Evolutionary conservation across 768 basidiomycete species (phyloP).

Genomic region (Phlebiopsis flavidoalba): DNA sequence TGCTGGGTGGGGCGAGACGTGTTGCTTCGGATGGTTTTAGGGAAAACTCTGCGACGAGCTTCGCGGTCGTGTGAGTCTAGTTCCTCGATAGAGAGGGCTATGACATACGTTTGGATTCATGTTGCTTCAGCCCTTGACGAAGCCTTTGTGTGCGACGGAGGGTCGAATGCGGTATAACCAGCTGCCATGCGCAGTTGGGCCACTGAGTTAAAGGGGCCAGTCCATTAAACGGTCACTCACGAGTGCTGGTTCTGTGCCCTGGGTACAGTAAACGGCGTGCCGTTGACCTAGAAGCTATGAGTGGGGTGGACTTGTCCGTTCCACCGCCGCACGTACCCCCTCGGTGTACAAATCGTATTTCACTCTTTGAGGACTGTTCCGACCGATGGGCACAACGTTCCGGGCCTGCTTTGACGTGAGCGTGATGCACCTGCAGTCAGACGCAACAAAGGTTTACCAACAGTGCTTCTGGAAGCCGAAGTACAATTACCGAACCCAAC

Average conservation of each 20-base stretch:
- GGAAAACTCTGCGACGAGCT: conserved; percentile 63
- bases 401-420: conserved; percentile 34
- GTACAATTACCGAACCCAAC: conserved; percentile 25
- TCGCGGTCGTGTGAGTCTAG: neutral
- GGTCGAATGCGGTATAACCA: conserved; percentile 68
- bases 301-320: no score
- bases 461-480: conserved; percentile 23
- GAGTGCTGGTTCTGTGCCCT: conserved; percentile 44
- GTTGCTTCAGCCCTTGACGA: conserved; percentile 40
- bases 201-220: neutral
- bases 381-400: conserved; percentile 49
- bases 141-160: conserved; percentile 63
- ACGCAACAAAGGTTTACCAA: conserved; percentile 2
- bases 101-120: conserved; percentile 53
- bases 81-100: neutral
- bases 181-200: conserved; percentile 23
- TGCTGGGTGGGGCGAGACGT: conserved; percentile 59
- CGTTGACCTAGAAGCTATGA: conserved; percentile 42
- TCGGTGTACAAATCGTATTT: conserved; percentile 63
- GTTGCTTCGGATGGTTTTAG: conserved; percentile 55
- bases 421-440: neutral
- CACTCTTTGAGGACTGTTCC: conserved; percentile 58
- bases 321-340: conserved; percentile 35
- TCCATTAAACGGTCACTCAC: conserved; percentile 15
- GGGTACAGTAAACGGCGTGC: conserved; percentile 55